Base-by-base conservation (phyloP, 192 early-diverging fungal species). In the Coemansia sp. region DNA sequence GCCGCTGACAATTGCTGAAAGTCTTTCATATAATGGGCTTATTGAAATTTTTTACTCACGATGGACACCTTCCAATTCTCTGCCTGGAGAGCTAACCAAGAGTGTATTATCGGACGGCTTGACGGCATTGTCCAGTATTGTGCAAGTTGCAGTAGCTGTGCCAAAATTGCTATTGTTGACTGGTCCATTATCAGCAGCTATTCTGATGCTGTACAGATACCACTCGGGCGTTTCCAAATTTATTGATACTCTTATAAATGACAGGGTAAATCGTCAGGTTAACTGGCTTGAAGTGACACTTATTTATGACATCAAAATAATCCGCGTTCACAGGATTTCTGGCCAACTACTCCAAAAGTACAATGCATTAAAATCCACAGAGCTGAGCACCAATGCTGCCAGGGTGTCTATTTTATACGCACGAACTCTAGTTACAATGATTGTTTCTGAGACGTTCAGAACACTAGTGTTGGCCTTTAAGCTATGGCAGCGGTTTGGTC, bases 391-490 rank as follows among this genome's bases (percentile, higher is more conserved):
- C 19, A 21, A 21, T 21, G 19, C 19, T 21, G 19, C 19, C 19
- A 21, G 19, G 19, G 19, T 15, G 2, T 45, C 12, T 45, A 52
- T 29, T 5, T 2, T 22, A 3, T 29, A 47, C 25, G 48, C 50
- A 14, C 56, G 21, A 3, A 49, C n/a, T 21, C 7, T 49, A 5
- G 47, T 17, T 54, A 23, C 19, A 17, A 7, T 23, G 2, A 0
- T 70, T 4, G 9, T 23, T 38, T 47, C 11, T 2, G 62, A 70
- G 23, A 5, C 52, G 1, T 45, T 64, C 21, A 22, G 12, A 14
- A 58, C 50, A 8, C 15, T 56, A 1, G 48, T 63, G 7, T 24
- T 70, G 51, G 11, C 21, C 0, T 60, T 52, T 4, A 60, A 59
- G 15, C 17, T 70, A 2, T 60, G 56, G 62, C 38, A 51, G 14